phyloP scores from a whole-genome alignment of 345 rosid species.

The Arabis alpina region DNA sequence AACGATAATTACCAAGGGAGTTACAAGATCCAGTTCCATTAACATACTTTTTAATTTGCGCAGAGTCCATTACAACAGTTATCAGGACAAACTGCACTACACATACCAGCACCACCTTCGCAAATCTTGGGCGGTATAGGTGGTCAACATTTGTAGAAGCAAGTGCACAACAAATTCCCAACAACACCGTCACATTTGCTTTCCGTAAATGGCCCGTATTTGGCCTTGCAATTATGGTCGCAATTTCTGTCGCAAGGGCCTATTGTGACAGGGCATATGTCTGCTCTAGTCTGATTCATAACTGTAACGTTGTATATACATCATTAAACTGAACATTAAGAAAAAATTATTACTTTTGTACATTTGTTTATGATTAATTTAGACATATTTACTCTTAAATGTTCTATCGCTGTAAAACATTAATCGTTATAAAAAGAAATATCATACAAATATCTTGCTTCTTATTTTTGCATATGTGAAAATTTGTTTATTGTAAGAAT shows the following conservation, averaged over 20 bases:
- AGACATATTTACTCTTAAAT: neutral
- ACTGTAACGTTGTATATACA: too few species aligned
- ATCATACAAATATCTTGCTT: neutral
- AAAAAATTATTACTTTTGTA: neutral
- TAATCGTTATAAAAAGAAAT: neutral
- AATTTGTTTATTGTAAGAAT: neutral
- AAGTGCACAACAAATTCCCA: neutral
- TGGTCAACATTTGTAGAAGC: constrained; percentile 13
- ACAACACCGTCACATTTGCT: neutral
- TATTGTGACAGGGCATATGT: neutral
- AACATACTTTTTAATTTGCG: neutral
- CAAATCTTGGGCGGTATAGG: constrained; percentile 3
- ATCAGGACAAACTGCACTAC: constrained; percentile 6
- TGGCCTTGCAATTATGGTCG: constrained; percentile 7
- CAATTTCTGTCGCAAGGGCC: constrained; percentile 27
- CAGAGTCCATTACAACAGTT: constrained; percentile 23
- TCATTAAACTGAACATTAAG: too few species aligned
- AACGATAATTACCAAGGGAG: neutral
- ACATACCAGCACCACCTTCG: constrained; percentile 18
- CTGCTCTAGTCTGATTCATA: too few species aligned
- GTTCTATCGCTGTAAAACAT: neutral
- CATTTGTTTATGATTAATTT: neutral
- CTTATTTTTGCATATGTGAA: neutral
- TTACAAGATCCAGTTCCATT: constrained; percentile 37
- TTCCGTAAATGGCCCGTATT: neutral